phyloP scores from a whole-genome alignment of 371 early-diverging fungal genomes.

The Synchytrium microbalum region DNA sequence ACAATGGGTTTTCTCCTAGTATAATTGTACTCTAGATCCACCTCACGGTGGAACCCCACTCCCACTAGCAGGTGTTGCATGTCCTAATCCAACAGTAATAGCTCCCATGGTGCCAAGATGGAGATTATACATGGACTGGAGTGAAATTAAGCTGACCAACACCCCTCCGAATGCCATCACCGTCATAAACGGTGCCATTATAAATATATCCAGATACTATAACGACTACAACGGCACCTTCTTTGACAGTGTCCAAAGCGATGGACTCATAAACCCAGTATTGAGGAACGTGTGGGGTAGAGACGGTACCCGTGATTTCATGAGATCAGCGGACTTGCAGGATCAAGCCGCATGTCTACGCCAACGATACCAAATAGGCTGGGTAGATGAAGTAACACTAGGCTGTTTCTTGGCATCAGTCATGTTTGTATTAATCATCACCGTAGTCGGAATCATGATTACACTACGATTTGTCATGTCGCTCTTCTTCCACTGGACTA shows the following conservation, averaged over 20 bases:
- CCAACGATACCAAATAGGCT: slow-evolving; percentile 29
- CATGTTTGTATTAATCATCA: slow-evolving; percentile 16
- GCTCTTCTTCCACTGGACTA: slow-evolving; percentile 19
- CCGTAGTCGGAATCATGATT: slow-evolving; percentile 13
- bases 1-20: not conserved
- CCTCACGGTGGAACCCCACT: not conserved
- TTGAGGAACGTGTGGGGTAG: not conserved
- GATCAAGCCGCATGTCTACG: slow-evolving; percentile 20
- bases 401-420: slow-evolving; percentile 34
- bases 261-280: not conserved
- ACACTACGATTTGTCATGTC: slow-evolving; percentile 20
- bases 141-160: not conserved
- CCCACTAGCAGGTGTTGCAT: not conserved
- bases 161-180: not conserved
- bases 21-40: not conserved
- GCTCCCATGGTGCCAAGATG: not conserved
- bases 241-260: not conserved
- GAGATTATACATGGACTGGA: not conserved
- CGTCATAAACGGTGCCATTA: not conserved
- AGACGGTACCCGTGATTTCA: not conserved
- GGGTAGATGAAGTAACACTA: slow-evolving; percentile 22
- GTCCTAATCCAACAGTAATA: not conserved
- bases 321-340: not conserved
- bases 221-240: not conserved
- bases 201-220: not conserved